Percentiles rank a stretch among this genome's conserved stretches.
Evolutionary conservation across 495 filamentous ascomycete genomes (phyloP).

Genomic region (Penicillium macrosclerotiorum): DNA sequence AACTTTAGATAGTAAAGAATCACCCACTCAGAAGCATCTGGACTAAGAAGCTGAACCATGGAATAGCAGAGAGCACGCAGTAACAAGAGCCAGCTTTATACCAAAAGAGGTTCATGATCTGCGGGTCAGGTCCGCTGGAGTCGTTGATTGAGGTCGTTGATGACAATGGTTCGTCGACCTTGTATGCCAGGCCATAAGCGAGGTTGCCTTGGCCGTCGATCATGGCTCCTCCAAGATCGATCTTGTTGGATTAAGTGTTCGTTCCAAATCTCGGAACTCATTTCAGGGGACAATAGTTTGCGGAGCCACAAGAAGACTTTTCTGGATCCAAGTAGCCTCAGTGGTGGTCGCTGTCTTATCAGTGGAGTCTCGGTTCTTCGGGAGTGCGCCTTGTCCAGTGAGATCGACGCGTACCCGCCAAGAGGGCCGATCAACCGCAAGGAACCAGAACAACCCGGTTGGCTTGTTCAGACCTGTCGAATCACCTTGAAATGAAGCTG

Average conservation of each 20-base stretch:
- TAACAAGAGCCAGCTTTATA: conserved; percentile 1
- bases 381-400: conserved; percentile 11
- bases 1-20: conserved; percentile 15
- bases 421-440: conserved; percentile 11
- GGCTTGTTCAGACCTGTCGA: not conserved
- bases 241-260: not conserved
- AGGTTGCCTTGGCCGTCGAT: conserved; percentile 22
- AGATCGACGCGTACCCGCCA: conserved; percentile 8
- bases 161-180: conserved; percentile 1
- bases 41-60: not conserved
- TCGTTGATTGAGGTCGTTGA: not conserved
- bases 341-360: too few species aligned
- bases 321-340: too few species aligned
- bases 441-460: conserved; percentile 6
- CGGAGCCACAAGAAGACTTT: conserved; percentile 4
- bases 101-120: not conserved
- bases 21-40: not conserved
- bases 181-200: conserved; percentile 9
- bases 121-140: not conserved
- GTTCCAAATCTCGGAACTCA: not conserved
- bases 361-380: conserved; percentile 18
- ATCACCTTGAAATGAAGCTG: conserved; percentile 5
- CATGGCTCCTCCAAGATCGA: conserved; percentile 6
- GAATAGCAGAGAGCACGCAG: not conserved
- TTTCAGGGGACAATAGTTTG: conserved; percentile 9